Evolutionary conservation across 2,329 filamentous ascomycete genomes (phyloP).

Genomic region (Monosporascus sp.): DNA sequence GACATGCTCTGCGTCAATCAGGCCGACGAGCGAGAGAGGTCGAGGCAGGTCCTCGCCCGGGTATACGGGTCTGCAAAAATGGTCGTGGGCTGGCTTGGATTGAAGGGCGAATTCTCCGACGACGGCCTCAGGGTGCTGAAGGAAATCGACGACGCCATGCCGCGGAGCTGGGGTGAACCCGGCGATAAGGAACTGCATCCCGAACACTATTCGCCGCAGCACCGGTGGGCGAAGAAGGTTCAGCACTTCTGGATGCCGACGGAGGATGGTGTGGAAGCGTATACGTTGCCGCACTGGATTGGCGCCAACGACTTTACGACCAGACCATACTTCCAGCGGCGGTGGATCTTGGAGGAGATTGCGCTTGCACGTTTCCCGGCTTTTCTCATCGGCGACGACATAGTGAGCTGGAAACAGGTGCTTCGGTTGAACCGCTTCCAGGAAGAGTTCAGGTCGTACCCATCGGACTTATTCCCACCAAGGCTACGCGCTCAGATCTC

Average conservation of each 20-base stretch:
- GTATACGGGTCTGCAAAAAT: slow-evolving; percentile 12
- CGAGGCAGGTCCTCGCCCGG: slow-evolving; percentile 1
- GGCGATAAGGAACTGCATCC: slow-evolving; percentile 27
- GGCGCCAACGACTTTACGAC: slow-evolving; percentile 24
- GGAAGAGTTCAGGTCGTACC: slow-evolving; percentile 30
- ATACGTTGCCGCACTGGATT: slow-evolving; percentile 14
- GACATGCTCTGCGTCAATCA: slow-evolving; percentile 7
- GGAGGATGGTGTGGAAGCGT: slow-evolving; percentile 14
- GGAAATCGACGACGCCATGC: slow-evolving; percentile 26
- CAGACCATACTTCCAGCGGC: slow-evolving; percentile 28
- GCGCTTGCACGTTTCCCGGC: slow-evolving; percentile 25
- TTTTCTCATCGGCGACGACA: slow-evolving; percentile 28
- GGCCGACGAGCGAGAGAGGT: slow-evolving; percentile 3
- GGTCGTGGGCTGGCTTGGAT: slow-evolving; percentile 28
- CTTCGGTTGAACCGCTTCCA: slow-evolving; percentile 28
- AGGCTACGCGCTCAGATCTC: slow-evolving; percentile 12
- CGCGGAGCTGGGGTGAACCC: slow-evolving; percentile 26
- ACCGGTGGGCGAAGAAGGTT: slow-evolving; percentile 25
- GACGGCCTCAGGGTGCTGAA: slow-evolving; percentile 19
- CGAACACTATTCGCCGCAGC: slow-evolving; percentile 27
- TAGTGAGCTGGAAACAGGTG: slow-evolving; percentile 31
- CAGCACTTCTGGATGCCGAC: slow-evolving; percentile 19
- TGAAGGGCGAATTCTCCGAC: slow-evolving; percentile 23
- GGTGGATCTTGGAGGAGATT: slow-evolving; percentile 32
- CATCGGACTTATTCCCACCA: slow-evolving; percentile 24